Conservation (phyloP, 495 filamentous ascomycete species). For the Achaetomiella virescens region DNA sequence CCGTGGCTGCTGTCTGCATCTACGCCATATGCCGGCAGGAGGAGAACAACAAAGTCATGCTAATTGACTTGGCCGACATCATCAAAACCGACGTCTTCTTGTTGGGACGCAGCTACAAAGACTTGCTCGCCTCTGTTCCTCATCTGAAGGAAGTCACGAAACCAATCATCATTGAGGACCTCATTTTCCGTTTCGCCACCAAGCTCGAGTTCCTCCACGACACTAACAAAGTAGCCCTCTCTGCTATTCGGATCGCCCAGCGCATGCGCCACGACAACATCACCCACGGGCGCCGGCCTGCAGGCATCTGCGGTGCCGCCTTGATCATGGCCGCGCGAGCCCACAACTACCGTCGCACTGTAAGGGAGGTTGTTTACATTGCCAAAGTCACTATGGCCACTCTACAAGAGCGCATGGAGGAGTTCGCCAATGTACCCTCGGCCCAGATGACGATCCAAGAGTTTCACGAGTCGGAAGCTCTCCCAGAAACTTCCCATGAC, state of each 20-base stretch:
- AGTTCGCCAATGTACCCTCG: constrained; percentile 78
- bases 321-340: constrained; percentile 91
- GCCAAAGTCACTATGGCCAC: constrained; percentile 92
- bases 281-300: constrained; percentile 82
- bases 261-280: constrained; percentile 97
- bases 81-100: constrained; percentile 86
- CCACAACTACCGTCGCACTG: constrained; percentile 91
- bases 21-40: constrained; percentile 76
- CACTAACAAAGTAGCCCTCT: constrained; percentile 73
- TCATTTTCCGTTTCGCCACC: constrained; percentile 82
- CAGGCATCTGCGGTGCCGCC: constrained; percentile 89
- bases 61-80: constrained; percentile 92
- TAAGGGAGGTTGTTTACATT: constrained; percentile 89
- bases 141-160: constrained; percentile 41
- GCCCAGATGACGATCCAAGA: constrained; percentile 78
- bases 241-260: constrained; percentile 76
- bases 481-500: constrained; percentile 53
- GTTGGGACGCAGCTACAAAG: constrained; percentile 76
- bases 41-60: constrained; percentile 60
- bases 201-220: constrained; percentile 80
- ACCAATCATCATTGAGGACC: constrained; percentile 69
- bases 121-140: constrained; percentile 62
- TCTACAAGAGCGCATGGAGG: constrained; percentile 78
- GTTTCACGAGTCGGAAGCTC: constrained; percentile 58
- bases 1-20: constrained; percentile 77